phyloP scores from a whole-genome alignment of 164 flowering plant genomes.

The Echeveria elegans region DNA sequence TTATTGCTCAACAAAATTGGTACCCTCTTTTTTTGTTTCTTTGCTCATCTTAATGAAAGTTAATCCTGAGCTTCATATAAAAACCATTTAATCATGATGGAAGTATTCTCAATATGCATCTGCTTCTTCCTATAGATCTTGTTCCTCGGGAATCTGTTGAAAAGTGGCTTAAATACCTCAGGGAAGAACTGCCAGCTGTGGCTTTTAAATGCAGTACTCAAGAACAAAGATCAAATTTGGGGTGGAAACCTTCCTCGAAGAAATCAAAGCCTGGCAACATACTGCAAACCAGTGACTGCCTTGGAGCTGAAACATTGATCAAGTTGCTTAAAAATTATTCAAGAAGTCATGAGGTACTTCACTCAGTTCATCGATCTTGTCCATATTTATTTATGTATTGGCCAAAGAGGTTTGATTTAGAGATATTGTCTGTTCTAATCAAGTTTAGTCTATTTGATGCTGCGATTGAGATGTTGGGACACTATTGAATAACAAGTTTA shows the following conservation, averaged over 20 bases:
- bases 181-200: conserved; percentile 92
- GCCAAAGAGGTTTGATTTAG: too few species aligned
- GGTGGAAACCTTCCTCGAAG: conserved; percentile 69
- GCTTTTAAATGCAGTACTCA: conserved; percentile 98
- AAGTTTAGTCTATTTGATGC: too few species aligned
- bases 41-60: neutral
- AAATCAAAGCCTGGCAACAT: conserved; percentile 47
- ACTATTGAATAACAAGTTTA: too few species aligned
- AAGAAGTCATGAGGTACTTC: conserved; percentile 91
- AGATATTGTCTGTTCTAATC: too few species aligned
- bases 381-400: too few species aligned
- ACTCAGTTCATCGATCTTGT: too few species aligned
- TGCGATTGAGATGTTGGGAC: too few species aligned
- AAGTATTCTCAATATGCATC: neutral
- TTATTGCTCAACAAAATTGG: conserved; percentile 93
- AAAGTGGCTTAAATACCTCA: conserved; percentile 88
- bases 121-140: conserved; percentile 50
- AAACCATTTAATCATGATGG: too few species aligned
- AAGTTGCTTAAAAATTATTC: conserved; percentile 90
- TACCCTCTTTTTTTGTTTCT: conserved; percentile 18
- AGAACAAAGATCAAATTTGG: conserved; percentile 73
- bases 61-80: neutral
- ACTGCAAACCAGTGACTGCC: conserved; percentile 89
- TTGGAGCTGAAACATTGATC: conserved; percentile 90
- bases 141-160: conserved; percentile 92